These are phyloP conservation scores for Metarhizium album DNA, from an alignment of 2,329 filamentous ascomycete species.

Conservation along the genomic window DNA sequence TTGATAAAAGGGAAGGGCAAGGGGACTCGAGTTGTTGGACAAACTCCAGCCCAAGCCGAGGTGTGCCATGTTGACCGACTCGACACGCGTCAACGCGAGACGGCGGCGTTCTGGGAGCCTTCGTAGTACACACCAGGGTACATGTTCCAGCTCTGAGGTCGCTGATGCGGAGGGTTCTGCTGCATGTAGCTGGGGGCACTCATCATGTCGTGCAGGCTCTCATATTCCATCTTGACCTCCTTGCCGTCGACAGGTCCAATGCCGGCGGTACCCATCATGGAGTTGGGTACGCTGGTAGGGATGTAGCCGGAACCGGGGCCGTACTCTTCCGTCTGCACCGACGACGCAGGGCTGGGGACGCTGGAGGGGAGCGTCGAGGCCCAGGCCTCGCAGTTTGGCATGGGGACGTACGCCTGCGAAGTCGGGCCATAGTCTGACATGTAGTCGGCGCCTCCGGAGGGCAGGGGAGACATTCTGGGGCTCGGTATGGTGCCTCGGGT, in stretches of 20 bases:
- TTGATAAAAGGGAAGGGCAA: neutral
- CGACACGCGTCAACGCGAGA: slow-evolving; percentile 6
- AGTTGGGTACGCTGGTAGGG: slow-evolving; percentile 36
- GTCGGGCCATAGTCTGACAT: slow-evolving; percentile 29
- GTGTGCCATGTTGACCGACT: neutral
- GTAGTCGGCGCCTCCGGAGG: slow-evolving; percentile 29
- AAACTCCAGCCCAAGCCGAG: neutral
- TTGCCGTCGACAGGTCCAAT: slow-evolving; percentile 19
- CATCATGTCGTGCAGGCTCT: slow-evolving; percentile 22
- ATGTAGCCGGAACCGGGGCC: slow-evolving; percentile 30
- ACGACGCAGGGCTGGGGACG: slow-evolving; percentile 42
- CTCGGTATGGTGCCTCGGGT: slow-evolving; percentile 29
- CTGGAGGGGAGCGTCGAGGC: slow-evolving; percentile 33
- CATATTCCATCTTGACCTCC: slow-evolving; percentile 30
- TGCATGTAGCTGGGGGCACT: slow-evolving; percentile 15
- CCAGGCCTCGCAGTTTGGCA: slow-evolving; percentile 37
- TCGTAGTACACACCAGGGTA: slow-evolving; percentile 22
- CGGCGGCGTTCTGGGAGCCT: slow-evolving; percentile 6
- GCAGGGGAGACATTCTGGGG: slow-evolving; percentile 34
- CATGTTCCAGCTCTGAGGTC: slow-evolving; percentile 21
- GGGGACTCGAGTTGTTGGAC: neutral
- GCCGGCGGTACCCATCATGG: slow-evolving; percentile 22
- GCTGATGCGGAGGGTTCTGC: slow-evolving; percentile 16
- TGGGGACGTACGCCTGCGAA: slow-evolving; percentile 22
- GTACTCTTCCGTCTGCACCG: slow-evolving; percentile 37